Percentiles rank a stretch among this genome's conserved stretches.
Evolutionary conservation across 2,329 filamentous ascomycete species (phyloP).

Genomic region (Ceratocystis lukuohia): DNA sequence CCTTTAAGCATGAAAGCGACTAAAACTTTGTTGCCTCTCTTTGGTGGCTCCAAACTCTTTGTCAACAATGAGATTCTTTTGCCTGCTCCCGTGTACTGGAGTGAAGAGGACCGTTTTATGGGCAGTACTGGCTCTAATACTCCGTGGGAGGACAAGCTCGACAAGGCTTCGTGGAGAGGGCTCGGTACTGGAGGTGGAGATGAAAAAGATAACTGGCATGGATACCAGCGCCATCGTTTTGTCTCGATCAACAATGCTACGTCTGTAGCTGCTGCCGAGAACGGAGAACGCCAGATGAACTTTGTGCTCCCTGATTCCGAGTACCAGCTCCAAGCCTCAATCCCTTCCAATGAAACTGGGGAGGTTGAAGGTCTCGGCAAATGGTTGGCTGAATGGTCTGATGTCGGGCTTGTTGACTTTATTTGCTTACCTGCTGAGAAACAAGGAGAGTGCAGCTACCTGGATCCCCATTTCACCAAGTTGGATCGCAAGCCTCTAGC

Average conservation of each 20-base stretch:
- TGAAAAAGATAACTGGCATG: constrained; percentile 48
- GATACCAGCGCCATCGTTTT: constrained; percentile 64
- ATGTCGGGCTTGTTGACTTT: constrained; percentile 43
- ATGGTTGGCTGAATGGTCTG: constrained; percentile 38
- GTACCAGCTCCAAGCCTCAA: constrained; percentile 30
- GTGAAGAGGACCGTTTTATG: constrained; percentile 47
- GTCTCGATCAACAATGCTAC: constrained; percentile 59
- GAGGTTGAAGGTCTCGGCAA: constrained; percentile 33
- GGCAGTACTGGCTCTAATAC: constrained; percentile 41
- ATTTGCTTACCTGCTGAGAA: constrained; percentile 37
- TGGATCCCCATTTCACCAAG: constrained; percentile 65
- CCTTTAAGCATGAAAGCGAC: constrained; percentile 44
- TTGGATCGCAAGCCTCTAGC: constrained; percentile 35
- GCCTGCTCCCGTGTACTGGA: constrained; percentile 57
- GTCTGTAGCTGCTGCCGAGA: constrained; percentile 38
- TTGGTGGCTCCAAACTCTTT: constrained; percentile 54
- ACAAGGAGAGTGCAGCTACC: constrained; percentile 57
- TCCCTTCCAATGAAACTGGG: neutral
- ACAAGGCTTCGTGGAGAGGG: constrained; percentile 49
- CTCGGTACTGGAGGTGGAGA: constrained; percentile 53
- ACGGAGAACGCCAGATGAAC: constrained; percentile 34
- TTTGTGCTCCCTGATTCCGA: constrained; percentile 38
- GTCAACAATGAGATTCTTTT: constrained; percentile 60
- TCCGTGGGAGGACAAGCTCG: constrained; percentile 43
- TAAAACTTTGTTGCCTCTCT: constrained; percentile 48